Evolutionary conservation across 306 rosid species (phyloP), one percentile per base, ranked within the genome.

Genomic region (Prunus dulcis): DNA sequence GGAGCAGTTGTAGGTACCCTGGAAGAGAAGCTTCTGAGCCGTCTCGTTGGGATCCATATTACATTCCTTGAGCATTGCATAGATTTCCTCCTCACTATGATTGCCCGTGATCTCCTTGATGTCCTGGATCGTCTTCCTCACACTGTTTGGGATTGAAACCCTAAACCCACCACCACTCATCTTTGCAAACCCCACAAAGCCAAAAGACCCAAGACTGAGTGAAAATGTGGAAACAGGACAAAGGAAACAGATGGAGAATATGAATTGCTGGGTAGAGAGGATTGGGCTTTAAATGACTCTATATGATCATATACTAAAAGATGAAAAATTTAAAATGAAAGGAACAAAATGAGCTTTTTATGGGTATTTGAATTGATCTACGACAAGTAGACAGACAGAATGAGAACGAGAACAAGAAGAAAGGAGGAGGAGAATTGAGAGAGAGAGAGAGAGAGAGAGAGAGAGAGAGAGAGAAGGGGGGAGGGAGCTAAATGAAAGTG

Each of bases 41-140:
- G 99, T 92, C 82, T 95, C 99, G 72, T 95, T 81, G 84, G 99
- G 99, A 95, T 95, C 99, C 99, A 95, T 95, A 72, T 90, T 84
- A 80, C 97, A 95, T 67, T 95, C 99, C 81, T 79, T 89, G 67
- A 95, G 99, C 97, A 92, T 92, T 89, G 97, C 91, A 84, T 92
- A 85, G 81, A 92, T 88, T 72, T 95, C 99, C 27, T 90, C 97
- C 28, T 92, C 96, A 83, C 89, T 90, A 75, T 92, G 96, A 81
- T 89, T 88, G 12, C 85, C 96, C 22, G 96, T 72, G 89, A 95
- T 90, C 96, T 95, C 99, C 78, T 88, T 88, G 22, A 95, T 87
- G 84, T 82, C 84, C 87, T 87, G 90, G 93, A 95, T 89, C 96
- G 75, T 84, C 85, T 81, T 89, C 90, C 78, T 87, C 73, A 74